Base-by-base conservation (phyloP, 1,139 yeast genomes). In the Suhomyces guaymorum region DNA sequence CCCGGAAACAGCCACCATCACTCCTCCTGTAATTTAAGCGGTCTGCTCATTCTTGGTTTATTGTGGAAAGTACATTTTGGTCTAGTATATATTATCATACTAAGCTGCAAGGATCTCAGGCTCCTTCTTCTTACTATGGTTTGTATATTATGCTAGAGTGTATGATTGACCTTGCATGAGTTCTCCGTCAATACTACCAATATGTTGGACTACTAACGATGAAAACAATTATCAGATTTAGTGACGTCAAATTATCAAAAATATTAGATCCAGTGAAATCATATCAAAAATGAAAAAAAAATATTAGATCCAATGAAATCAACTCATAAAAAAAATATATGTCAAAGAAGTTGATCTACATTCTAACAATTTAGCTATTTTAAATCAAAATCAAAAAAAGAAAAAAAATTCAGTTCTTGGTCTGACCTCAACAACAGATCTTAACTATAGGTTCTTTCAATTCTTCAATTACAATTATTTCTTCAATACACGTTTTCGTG, bases 141-240 rank as follows among this genome's bases (percentile, higher is more conserved):
- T 44, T 43, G 48, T 46, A 46, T 46, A 46, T 46, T 46, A 46
- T 43, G 44, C 46, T 35, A 44, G 43, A 43, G 50, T 46, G 50
- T 45, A 47, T 46, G 35, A 32, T 37, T 25, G 32, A 32, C 36
- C 39, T 16, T 21, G 26, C 28, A 32, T 35, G 39, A 35, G 35
- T 32, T 25, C 32, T 35, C 31, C 35, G 38, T 35, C 30, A n/a
- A 24, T 11, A 20, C 12, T 26, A 22, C n/a, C n/a, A 30, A 17
- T 28, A 25, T 18, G 13, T 8, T 3, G 17, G 14, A 28, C 17
- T 5, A 17, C 24, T 15, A 14, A 14, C 10, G 9, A 3, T 15
- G n/a, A 11, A 28, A 28, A 20, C 11, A 21, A 22, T 3, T 5
- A 15, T 26, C n/a, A 24, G 15, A 24, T 6, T 12, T 10, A 4